Percentiles rank a stretch among this genome's conserved stretches.
These are phyloP conservation scores for Neonectria faginata DNA, from an alignment of 2,329 filamentous ascomycete genomes.

Conservation along the genomic window DNA sequence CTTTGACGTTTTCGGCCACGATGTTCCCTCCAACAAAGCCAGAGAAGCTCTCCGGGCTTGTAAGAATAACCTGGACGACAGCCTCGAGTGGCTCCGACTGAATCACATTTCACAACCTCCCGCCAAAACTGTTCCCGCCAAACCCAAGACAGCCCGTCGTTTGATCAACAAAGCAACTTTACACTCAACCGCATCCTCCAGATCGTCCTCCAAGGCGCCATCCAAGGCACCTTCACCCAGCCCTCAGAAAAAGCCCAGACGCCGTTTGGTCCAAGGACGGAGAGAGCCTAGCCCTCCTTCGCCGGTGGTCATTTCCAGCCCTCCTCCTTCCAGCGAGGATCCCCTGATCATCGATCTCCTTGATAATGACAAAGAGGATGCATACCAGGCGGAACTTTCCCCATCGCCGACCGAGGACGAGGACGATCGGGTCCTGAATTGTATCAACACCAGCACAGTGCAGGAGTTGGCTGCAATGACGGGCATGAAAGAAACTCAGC, in stretches of 20 bases:
- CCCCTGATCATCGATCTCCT: conserved; percentile 52
- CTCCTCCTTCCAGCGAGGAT: conserved; percentile 50
- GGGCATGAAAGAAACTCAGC: conserved; percentile 75
- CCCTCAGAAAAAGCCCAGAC: conserved; percentile 48
- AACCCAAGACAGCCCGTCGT: conserved; percentile 45
- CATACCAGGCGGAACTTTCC: conserved; percentile 52
- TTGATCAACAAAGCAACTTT: conserved; percentile 49
- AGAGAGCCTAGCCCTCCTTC: conserved; percentile 43
- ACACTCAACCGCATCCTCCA: conserved; percentile 34
- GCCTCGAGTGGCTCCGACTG: conserved; percentile 48
- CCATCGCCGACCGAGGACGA: conserved; percentile 48
- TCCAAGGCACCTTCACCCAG: conserved; percentile 43
- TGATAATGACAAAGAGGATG: conserved; percentile 57
- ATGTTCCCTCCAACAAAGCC: conserved; percentile 47
- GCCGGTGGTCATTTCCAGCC: conserved; percentile 33
- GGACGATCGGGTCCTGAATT: conserved; percentile 71
- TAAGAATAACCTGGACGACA: conserved; percentile 52
- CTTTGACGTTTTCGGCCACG: conserved; percentile 51
- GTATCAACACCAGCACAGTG: conserved; percentile 83
- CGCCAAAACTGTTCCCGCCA: conserved; percentile 22
- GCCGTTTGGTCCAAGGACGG: conserved; percentile 54
- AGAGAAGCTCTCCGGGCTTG: conserved; percentile 50
- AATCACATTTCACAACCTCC: conserved; percentile 25
- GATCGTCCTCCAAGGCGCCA: conserved; percentile 29
- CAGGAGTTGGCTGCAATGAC: conserved; percentile 86